Percentiles rank a stretch among this genome's conserved stretches.
These are phyloP conservation scores for Neurospora tetrasperma DNA, from an alignment of 495 filamentous ascomycete genomes.

Conservation along the genomic window DNA sequence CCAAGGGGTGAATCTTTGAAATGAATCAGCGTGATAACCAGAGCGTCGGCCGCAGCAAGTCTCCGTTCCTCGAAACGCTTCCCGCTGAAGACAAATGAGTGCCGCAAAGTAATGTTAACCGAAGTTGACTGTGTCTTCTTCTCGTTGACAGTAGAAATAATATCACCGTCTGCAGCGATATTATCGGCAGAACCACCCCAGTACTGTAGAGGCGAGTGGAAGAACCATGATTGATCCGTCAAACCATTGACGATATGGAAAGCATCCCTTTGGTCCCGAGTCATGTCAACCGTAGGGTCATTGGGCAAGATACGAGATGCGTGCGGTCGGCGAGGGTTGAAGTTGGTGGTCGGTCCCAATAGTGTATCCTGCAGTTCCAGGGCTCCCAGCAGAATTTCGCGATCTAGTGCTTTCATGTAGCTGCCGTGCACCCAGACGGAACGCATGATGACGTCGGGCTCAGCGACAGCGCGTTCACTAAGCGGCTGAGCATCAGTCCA, in stretches of 20 bases:
- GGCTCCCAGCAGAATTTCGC: constrained; percentile 48
- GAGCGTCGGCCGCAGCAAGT: constrained; percentile 56
- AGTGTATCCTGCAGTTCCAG: constrained; percentile 53
- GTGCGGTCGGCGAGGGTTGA: constrained; percentile 32
- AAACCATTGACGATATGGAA: constrained; percentile 42
- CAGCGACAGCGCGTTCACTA: constrained; percentile 21
- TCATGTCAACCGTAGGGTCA: constrained; percentile 21
- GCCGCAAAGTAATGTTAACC: constrained; percentile 58
- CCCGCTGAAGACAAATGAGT: constrained; percentile 65
- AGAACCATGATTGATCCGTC: constrained; percentile 48
- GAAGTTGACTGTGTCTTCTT: constrained; percentile 42
- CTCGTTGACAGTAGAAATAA: constrained; percentile 54
- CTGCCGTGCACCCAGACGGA: constrained; percentile 49
- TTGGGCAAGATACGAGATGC: constrained; percentile 7
- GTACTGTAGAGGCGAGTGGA: constrained; percentile 65
- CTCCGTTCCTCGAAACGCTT: constrained; percentile 53
- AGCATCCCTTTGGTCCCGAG: constrained; percentile 32
- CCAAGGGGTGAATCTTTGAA: constrained; percentile 46
- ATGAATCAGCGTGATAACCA: constrained; percentile 64
- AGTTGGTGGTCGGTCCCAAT: constrained; percentile 42
- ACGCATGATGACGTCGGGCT: constrained; percentile 47
- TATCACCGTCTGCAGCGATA: constrained; percentile 46
- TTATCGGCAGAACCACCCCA: constrained; percentile 53
- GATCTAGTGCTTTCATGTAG: constrained; percentile 60
- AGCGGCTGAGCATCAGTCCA: constrained; percentile 63